Evolutionary conservation across 2,329 filamentous ascomycete genomes (phyloP).

Genomic region (Hypoxylon sp.): DNA sequence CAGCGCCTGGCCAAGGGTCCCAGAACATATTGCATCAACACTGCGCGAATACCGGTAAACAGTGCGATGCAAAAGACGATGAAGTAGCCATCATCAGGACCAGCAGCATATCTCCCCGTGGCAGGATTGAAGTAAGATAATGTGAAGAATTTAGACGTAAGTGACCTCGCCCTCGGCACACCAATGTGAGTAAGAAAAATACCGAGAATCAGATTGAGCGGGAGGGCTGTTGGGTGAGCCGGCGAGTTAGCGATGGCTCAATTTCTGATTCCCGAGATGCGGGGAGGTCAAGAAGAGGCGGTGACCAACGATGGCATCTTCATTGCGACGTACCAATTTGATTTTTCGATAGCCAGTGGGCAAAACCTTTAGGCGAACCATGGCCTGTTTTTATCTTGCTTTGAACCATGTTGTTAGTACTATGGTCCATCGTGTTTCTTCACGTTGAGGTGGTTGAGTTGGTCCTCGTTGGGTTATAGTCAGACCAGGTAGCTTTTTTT

Average conservation of each 20-base stretch:
- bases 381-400: background rate
- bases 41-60: conserved; percentile 84
- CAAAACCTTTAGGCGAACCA: conserved; percentile 55
- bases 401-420: conserved; percentile 1
- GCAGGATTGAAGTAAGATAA: conserved; percentile 80
- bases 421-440: no score
- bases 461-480: no score
- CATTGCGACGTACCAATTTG: conserved; percentile 73
- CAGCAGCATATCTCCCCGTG: conserved; percentile 75
- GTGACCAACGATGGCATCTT: background rate
- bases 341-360: conserved; percentile 75
- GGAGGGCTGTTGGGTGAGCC: conserved; percentile 67
- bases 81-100: conserved; percentile 79
- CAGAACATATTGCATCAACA: conserved; percentile 86
- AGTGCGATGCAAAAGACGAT: conserved; percentile 79
- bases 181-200: conserved; percentile 80
- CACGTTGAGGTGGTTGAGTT: no score
- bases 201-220: conserved; percentile 80
- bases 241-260: conserved; percentile 11
- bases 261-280: background rate
- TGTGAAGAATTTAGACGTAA: conserved; percentile 83
- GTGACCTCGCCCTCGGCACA: conserved; percentile 77
- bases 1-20: conserved; percentile 74
- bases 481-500: no score
- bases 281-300: background rate